Conservation (phyloP, 2,329 filamentous ascomycete species). For the Diaporthe ilicicola region DNA sequence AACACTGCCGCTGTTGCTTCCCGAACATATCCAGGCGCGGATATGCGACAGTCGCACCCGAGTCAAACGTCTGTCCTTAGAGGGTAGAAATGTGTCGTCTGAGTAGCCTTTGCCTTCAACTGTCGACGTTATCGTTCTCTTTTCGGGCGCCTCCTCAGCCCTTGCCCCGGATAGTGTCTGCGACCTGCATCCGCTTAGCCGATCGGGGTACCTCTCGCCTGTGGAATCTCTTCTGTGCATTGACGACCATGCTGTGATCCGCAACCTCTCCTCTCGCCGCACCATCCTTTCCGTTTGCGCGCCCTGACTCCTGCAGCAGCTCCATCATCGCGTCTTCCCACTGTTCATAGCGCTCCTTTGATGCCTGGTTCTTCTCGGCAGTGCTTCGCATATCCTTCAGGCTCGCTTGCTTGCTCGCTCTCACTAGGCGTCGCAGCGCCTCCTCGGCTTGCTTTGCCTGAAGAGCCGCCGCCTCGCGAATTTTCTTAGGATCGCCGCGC, state of each 20-base stretch:
- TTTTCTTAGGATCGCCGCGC: slow-evolving; percentile 62
- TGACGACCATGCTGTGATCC: slow-evolving; percentile 72
- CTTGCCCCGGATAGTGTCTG: slow-evolving; percentile 38
- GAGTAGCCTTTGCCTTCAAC: not conserved
- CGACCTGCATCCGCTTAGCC: slow-evolving; percentile 46
- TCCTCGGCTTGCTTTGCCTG: slow-evolving; percentile 70
- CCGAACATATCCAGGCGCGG: not conserved
- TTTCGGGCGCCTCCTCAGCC: slow-evolving; percentile 25
- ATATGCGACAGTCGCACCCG: not conserved
- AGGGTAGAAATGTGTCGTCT: not conserved
- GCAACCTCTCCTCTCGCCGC: slow-evolving; percentile 56
- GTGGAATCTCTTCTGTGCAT: slow-evolving; percentile 61
- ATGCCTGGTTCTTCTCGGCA: slow-evolving; percentile 60
- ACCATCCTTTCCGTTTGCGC: slow-evolving; percentile 33
- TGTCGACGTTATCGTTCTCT: not conserved
- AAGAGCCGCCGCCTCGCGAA: slow-evolving; percentile 66
- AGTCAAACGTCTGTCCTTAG: not conserved
- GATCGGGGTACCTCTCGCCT: slow-evolving; percentile 62
- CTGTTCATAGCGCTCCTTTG: slow-evolving; percentile 63
- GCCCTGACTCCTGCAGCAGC: slow-evolving; percentile 51
- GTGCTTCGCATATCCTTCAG: slow-evolving; percentile 69
- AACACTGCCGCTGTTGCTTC: too few species aligned
- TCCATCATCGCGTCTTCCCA: slow-evolving; percentile 71
- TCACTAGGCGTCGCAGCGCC: slow-evolving; percentile 65
- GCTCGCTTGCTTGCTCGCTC: slow-evolving; percentile 70